These are phyloP conservation scores for Globisporangium takayamanum DNA, from an alignment of 352 stramenopile species.

Conservation along the genomic window DNA sequence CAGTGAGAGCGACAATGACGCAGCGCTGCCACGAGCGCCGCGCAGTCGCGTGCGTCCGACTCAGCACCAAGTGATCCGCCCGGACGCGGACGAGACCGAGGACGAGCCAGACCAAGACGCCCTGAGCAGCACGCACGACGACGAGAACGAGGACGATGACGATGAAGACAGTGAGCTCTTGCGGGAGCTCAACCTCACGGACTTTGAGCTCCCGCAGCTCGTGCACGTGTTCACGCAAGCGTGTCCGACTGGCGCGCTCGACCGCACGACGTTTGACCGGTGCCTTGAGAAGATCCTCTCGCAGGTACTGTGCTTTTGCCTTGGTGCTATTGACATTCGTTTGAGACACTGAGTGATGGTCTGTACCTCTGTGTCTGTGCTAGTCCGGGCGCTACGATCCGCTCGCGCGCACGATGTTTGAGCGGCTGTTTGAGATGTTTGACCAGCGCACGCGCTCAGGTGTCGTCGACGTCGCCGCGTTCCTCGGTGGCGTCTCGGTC, in stretches of 20 bases:
- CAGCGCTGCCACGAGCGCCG: conserved; percentile 3
- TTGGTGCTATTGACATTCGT: no score
- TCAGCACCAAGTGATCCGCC: not conserved
- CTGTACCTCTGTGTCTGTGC: not conserved
- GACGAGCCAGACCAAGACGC: conserved; percentile 14
- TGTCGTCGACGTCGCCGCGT: conserved; percentile 74
- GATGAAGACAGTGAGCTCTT: conserved; percentile 37
- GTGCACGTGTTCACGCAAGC: conserved; percentile 81
- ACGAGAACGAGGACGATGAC: conserved; percentile 10
- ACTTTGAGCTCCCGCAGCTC: conserved; percentile 79
- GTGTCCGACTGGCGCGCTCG: conserved; percentile 63
- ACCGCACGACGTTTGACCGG: conserved; percentile 55
- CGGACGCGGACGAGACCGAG: conserved; percentile 8
- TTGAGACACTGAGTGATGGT: not conserved
- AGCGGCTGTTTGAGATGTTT: conserved; percentile 75
- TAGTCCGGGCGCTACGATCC: conserved; percentile 64
- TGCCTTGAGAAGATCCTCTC: conserved; percentile 81
- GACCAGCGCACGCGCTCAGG: conserved; percentile 34
- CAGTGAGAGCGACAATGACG: conserved; percentile 6
- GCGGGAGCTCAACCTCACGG: conserved; percentile 61
- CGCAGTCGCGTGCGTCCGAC: not conserved
- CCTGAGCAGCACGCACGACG: conserved; percentile 16
- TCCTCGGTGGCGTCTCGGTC: conserved; percentile 76
- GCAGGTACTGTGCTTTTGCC: conserved; percentile 21
- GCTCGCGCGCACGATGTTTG: conserved; percentile 67